Evolutionary conservation across 2,329 filamentous ascomycete species (phyloP).

Genomic region (Clarireedia hainanense): DNA sequence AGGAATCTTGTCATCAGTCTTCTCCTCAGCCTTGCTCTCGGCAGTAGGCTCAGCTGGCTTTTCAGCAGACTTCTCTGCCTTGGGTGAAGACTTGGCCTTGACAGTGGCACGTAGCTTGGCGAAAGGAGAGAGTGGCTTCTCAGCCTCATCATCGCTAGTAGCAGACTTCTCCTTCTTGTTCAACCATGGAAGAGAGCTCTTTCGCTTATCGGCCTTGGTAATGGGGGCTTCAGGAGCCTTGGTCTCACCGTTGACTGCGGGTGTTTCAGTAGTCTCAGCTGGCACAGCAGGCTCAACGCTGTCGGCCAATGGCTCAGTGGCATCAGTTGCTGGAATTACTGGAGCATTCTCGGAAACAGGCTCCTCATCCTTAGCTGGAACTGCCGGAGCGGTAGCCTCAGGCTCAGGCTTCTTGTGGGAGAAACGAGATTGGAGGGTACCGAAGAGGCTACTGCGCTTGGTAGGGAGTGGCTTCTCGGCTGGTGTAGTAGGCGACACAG

Average conservation of each 20-base stretch:
- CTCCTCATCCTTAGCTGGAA: slow-evolving; percentile 29
- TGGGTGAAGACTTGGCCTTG: slow-evolving; percentile 28
- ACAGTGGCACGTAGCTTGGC: slow-evolving; percentile 31
- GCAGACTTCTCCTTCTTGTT: slow-evolving; percentile 51
- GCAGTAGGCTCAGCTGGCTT: slow-evolving; percentile 27
- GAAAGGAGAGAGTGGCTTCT: slow-evolving; percentile 29
- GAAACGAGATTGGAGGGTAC: slow-evolving; percentile 25
- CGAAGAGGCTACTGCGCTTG: slow-evolving; percentile 30
- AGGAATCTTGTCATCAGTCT: slow-evolving; percentile 11
- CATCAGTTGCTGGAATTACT: slow-evolving; percentile 29
- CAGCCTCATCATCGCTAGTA: slow-evolving; percentile 37
- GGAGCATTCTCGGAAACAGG: slow-evolving; percentile 28
- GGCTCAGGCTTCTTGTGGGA: slow-evolving; percentile 27
- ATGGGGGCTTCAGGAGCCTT: slow-evolving; percentile 30
- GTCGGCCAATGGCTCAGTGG: slow-evolving; percentile 26
- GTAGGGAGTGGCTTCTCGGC: slow-evolving; percentile 23
- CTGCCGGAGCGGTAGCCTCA: slow-evolving; percentile 19
- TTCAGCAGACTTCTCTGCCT: slow-evolving; percentile 40
- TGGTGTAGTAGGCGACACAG: slow-evolving; percentile 22
- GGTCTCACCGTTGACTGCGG: slow-evolving; percentile 34
- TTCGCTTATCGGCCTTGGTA: slow-evolving; percentile 47
- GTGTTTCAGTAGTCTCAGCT: slow-evolving; percentile 26
- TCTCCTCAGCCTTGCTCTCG: slow-evolving; percentile 14
- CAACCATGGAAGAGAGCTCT: slow-evolving; percentile 51
- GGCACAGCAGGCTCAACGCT: slow-evolving; percentile 25